Percentiles rank a stretch among this genome's conserved stretches.
Conservation (phyloP, 495 filamentous ascomycete species). For the Ascobolus immersus region DNA sequence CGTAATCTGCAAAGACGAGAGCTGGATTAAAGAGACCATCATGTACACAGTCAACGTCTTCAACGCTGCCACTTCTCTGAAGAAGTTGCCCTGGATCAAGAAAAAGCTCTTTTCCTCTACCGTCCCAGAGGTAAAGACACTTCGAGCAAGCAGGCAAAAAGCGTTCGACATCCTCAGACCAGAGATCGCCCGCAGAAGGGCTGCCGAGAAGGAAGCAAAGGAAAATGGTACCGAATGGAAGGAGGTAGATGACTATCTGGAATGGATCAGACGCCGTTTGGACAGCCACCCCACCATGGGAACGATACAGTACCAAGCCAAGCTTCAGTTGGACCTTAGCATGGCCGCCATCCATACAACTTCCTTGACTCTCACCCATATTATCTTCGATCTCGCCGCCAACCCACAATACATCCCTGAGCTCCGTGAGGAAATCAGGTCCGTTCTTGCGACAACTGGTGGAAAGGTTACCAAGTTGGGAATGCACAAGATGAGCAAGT, state of each 20-base stretch:
- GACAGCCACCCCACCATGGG: background rate
- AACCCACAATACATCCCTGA: slow-evolving; percentile 22
- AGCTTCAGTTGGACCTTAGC: slow-evolving; percentile 13
- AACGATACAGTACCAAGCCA: slow-evolving; percentile 1
- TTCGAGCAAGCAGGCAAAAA: slow-evolving; percentile 10
- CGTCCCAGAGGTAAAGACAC: no score
- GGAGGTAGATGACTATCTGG: slow-evolving; percentile 14
- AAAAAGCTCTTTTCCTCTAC: no score
- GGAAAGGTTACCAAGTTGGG: no score
- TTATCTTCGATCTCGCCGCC: slow-evolving; percentile 24
- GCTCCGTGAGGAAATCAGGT: slow-evolving; percentile 28
- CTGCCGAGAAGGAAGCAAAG: slow-evolving; percentile 12
- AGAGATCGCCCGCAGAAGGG: slow-evolving; percentile 13
- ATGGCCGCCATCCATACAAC: slow-evolving; percentile 18
- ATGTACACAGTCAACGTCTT: slow-evolving; percentile 31
- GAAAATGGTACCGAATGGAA: slow-evolving; percentile 6
- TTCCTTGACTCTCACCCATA: slow-evolving; percentile 12
- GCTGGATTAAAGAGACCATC: slow-evolving; percentile 32
- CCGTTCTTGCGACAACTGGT: slow-evolving; percentile 18
- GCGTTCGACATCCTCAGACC: slow-evolving; percentile 16
- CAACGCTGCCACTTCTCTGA: slow-evolving; percentile 15
- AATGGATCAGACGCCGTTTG: slow-evolving; percentile 15
- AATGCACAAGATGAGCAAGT: slow-evolving; percentile 3
- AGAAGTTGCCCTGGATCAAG: no score
- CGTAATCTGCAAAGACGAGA: slow-evolving; percentile 25